Conservation (phyloP, 495 filamentous ascomycete genomes). For the Lentithecium fluviatile region DNA sequence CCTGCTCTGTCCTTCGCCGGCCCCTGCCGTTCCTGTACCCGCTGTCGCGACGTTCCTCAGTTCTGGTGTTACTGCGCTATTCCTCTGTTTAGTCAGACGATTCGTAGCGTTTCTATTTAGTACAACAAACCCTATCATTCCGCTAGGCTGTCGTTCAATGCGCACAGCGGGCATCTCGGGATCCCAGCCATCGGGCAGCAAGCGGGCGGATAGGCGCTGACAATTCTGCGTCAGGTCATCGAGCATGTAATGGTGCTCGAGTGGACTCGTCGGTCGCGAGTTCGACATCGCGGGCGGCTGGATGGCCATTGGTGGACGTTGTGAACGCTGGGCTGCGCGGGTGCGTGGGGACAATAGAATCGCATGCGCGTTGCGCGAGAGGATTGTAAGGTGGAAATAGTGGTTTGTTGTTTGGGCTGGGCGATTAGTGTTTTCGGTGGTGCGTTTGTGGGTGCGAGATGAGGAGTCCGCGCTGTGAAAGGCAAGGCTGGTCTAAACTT, state of each 20-base stretch:
- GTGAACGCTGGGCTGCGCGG: not conserved
- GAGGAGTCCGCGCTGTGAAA: too few relatives aligned
- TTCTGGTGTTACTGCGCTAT: not conserved
- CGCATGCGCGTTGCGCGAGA: too few relatives aligned
- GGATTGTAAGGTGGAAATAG: too few relatives aligned
- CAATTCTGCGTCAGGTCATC: not conserved
- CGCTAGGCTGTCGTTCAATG: constrained; percentile 6
- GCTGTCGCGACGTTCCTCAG: not conserved
- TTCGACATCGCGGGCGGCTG: not conserved
- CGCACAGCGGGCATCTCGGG: not conserved
- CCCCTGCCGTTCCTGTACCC: too few relatives aligned
- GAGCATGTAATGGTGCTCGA: constrained; percentile 7
- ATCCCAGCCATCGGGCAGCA: constrained; percentile 13
- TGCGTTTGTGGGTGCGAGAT: too few relatives aligned
- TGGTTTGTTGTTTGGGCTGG: too few relatives aligned
- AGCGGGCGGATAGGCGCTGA: not conserved
- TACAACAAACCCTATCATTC: not conserved
- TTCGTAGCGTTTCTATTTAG: not conserved
- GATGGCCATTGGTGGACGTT: not conserved
- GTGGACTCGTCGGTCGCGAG: not conserved
- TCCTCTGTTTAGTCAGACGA: not conserved
- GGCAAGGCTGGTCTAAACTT: too few relatives aligned
- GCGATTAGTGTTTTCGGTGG: too few relatives aligned
- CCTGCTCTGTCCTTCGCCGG: too few relatives aligned
- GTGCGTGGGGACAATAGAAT: too few relatives aligned